Base-by-base conservation (phyloP, 192 early-diverging fungal genomes). In the Backusella liffmaniae region DNA sequence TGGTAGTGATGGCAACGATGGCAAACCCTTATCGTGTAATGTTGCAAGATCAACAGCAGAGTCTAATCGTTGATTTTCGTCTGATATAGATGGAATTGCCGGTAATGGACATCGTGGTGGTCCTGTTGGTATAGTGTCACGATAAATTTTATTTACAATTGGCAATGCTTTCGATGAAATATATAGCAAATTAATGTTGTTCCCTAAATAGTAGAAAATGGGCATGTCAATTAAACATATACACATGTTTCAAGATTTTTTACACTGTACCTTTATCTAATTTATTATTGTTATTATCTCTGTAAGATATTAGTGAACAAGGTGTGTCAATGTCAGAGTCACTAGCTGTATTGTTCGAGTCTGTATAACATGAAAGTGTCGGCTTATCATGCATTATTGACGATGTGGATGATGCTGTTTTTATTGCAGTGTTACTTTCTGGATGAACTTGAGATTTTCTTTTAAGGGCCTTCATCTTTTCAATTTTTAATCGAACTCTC, bases 41-140 rank as follows among this genome's bases (percentile, higher is more conserved):
- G 56, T 29, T 62, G 23, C 56, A 62, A 62, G 21, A 26, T 62
- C 56, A 62, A 62, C 56, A 62, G 56, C 56, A 62, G 56, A 62
- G 12, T 62, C 56, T 12, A 62, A 13, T 12, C 56, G 56, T 13
- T 62, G 56, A 29, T 13, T 62, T 62, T 62, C 56, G 23, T 29
- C 23, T 13, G 56, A 62, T 29, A 62, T 18, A 7, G 46, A 62
- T 10, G 56, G 56, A 29, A 62, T 23, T 62, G 56, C 23, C 1
- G 56, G 56, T 62, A 62, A 62, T 62, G 56, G 23, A 62, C 56
- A 62, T 62, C 23, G 23, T 26, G 56, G 56, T 4, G 56, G 56
- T 29, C 56, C 56, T 62, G 56, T 13, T 62, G 56, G 56, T 29
- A 62, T 16, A n/a, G 15, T 29, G 23, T 29, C 12, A 4, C 29